phyloP scores from a whole-genome alignment of 257 asterid species.

The Penstemon eatonii region DNA sequence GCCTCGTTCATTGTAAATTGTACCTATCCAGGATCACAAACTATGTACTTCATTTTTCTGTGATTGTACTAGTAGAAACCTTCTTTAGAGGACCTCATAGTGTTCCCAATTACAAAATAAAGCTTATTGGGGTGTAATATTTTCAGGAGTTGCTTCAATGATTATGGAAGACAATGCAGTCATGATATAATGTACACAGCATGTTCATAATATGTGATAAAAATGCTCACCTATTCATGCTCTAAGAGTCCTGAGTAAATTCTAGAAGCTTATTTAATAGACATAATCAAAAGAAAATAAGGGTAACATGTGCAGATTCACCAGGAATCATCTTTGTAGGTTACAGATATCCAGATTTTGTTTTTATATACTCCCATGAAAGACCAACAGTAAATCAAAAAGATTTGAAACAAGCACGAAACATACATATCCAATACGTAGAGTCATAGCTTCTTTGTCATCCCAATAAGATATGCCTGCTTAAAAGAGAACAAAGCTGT shows the following conservation, averaged over 20 bases:
- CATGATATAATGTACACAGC: not conserved
- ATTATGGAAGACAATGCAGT: slow-evolving; percentile 1
- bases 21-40: not conserved
- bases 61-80: not conserved
- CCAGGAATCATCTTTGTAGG: slow-evolving; percentile 2
- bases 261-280: slow-evolving; percentile 3
- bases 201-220: not conserved
- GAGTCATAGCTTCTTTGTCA: slow-evolving; percentile 66
- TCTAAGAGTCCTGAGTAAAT: not conserved
- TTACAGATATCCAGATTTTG: not conserved
- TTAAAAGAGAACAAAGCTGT: slow-evolving; percentile 22
- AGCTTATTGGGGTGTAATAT: not conserved
- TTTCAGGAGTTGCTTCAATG: not conserved
- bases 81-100: not conserved
- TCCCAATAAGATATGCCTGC: slow-evolving; percentile 68
- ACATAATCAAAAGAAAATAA: not conserved
- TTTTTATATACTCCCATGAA: not conserved
- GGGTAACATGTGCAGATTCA: not conserved
- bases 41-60: not conserved
- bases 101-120: not conserved
- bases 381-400: slow-evolving; percentile 20
- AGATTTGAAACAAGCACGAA: slow-evolving; percentile 23
- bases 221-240: slow-evolving; percentile 20
- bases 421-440: slow-evolving; percentile 83
- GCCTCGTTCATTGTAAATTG: not conserved